Conservation (phyloP, 2,329 filamentous ascomycete genomes). For the Trichophaea hybrida region DNA sequence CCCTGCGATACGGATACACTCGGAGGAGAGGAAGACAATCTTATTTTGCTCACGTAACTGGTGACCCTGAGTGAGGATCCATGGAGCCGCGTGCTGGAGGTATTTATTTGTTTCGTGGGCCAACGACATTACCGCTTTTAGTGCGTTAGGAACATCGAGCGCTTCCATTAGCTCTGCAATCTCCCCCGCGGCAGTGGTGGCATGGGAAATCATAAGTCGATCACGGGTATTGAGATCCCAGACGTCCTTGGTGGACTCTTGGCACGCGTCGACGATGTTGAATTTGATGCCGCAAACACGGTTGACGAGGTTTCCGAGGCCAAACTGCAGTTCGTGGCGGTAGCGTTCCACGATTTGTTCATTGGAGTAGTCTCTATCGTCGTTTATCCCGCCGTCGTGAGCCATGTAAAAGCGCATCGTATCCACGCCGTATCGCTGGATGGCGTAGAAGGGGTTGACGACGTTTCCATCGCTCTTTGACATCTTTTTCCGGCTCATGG, state of each 20-base stretch:
- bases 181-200: slow-evolving; percentile 33
- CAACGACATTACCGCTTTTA: slow-evolving; percentile 49
- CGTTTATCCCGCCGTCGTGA: slow-evolving; percentile 57
- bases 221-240: slow-evolving; percentile 2
- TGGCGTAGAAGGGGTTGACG: slow-evolving; percentile 82
- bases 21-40: slow-evolving; percentile 55
- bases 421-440: slow-evolving; percentile 79
- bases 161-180: slow-evolving; percentile 46
- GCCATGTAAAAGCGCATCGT: slow-evolving; percentile 80
- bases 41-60: slow-evolving; percentile 4
- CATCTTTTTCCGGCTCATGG: slow-evolving; percentile 83
- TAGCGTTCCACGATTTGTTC: slow-evolving; percentile 58
- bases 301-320: slow-evolving; percentile 65
- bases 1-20: slow-evolving; percentile 62
- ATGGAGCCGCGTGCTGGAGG: slow-evolving; percentile 52
- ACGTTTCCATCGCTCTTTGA: slow-evolving; percentile 91
- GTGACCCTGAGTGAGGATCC: slow-evolving; percentile 35
- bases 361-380: slow-evolving; percentile 81
- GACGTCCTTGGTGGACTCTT: background rate
- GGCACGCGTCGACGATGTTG: slow-evolving; percentile 10
- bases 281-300: slow-evolving; percentile 38
- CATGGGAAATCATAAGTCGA: slow-evolving; percentile 24
- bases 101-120: slow-evolving; percentile 54
- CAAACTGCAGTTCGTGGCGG: slow-evolving; percentile 60
- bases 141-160: slow-evolving; percentile 49